Base-by-base conservation (phyloP, 2,329 filamentous ascomycete species). In the Zasmidium angulare region DNA sequence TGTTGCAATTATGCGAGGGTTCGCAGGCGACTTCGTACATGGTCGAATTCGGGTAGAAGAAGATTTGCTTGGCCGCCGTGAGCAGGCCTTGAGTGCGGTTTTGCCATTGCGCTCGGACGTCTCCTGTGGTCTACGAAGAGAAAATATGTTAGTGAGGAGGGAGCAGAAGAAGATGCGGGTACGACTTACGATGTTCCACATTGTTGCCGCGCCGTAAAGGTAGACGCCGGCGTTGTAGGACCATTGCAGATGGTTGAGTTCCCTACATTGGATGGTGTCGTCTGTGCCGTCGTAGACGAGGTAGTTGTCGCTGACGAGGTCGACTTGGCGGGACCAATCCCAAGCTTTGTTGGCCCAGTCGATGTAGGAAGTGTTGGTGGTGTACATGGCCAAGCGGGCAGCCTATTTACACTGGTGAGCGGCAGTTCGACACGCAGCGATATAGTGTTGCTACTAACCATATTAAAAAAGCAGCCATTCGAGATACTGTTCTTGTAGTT, bases 281-380 rank as follows among this genome's bases (percentile, higher is more conserved):
- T 78, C 74, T 46, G 75, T 74, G 50, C 78, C 78, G 53, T 81
- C 78, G 64, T 71, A 80, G 71, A 77, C 76, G 55, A 76, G 71
- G 67, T 74, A 78, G 36, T 3, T 43, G n/a, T 72, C 48, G 3
- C 53, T 43, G 62, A 90, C 81, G 60, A 90, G 77, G 11, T 83
- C 82, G 7, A 86, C 74, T 1, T 74, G 73, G 11, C 53, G 49
- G n/a, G 67, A 66, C 73, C 73, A 75, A 49, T 74, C 69, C 71
- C 71, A 75, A 23, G 64, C 63, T 46, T 65, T 66, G 49, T 75
- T 73, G 0, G 82, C 82, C 87, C 87, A 90, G 67, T 89, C 82
- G 77, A 78, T 61, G 63, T 89, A 89, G 0, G 82, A 86, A 56
- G 61, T 19, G 54, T 74, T 72, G 43, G 66, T 69, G 1, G 72